Base-by-base conservation (phyloP, 1,139 yeast species). In the Candida sp. region DNA sequence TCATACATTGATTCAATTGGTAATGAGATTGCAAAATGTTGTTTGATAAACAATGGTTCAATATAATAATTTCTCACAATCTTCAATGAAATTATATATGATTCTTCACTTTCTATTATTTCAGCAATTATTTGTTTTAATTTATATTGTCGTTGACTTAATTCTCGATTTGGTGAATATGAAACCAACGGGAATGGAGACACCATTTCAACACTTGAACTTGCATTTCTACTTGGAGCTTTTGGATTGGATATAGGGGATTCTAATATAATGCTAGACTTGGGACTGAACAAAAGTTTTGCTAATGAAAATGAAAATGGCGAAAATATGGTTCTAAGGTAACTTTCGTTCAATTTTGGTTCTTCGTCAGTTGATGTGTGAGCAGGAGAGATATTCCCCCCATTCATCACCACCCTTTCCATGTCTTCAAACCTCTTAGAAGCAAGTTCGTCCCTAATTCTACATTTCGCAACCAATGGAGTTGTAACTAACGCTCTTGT, bases 91-190 rank as follows among this genome's bases (percentile, higher is more conserved):
- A 65, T 61, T 12, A 77, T 55, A 49, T 77, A 80, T 1, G 58
- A 61, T 23, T 64, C 65, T 53, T 81, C 85, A 15, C 79, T 77
- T 7, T 65, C 68, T 0, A 72, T 43, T 2, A 80, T 53, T 53
- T 81, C 86, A 44, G 74, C 73, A 12, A 79, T 56, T 8, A 70
- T 60, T 36, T 63, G 66, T 32, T 55, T 59, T 39, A 77, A 49
- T 29, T 62, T 61, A 41, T 56, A 63, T 0, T 57, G 52, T 21
- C 45, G 36, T 12, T 44, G 33, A 9, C 38, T 32, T 7, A 35
- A 21, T 1, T 39, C 35, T 32, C 45, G 43, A 23, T 47, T 34
- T 4, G 60, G 59, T 2, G 61, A 54, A 35, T 52, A 61, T 4
- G 56, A 36, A 4, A 47, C 37, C 4, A 27, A 25, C 0, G 67